Evolutionary conservation across 1,284 basidiomycete species (phyloP), one percentile per base, ranked within the genome.

Genomic region (Rhodotorula sp.): DNA sequence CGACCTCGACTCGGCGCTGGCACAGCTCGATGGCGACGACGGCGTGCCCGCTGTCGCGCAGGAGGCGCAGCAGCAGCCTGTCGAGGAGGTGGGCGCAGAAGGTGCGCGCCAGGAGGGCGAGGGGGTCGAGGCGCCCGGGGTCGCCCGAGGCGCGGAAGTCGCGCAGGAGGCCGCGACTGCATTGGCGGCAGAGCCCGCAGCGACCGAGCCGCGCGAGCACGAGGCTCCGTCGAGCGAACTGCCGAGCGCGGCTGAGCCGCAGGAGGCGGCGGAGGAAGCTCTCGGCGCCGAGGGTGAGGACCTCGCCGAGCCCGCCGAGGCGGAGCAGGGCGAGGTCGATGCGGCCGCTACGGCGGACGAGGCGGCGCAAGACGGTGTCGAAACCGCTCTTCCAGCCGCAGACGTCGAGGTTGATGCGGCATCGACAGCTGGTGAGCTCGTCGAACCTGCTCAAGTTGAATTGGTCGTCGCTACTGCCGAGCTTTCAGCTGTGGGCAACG

Each of bases 11-110:
- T 45, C 65, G 34, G 72, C 70, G 34, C 64, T 70, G 13, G 74
- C 67, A 4, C 66, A 74, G 49, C 64, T 76, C n/a, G 68, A 74
- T 27, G 62, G 59, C 17, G 74, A 72, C 45, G 70, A 74, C 27
- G 54, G 72, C 34, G 66, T 56, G 2, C 72, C 72, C 2, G 68
- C 66, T 27, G 63, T 68, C 34, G 25, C 42, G 53, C 46, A 53
- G 21, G 19, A 46, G 45, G 61, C 41, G 34, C 23, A 27, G 9
- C 41, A 45, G 9, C 46, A 14, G 41, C 5, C 44, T 45, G 41
- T 19, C 9, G 64, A 17, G 17, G 46, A n/a, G 21, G 63, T 23
- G 16, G 55, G 64, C 7, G 53, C 19, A 44, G 56, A n/a, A 8
- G 44, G 42, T 16, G 41, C 41, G 27, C 7, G 41, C 16, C 67